Base-by-base conservation (phyloP, 768 basidiomycete genomes). In the Naematelia aurantialba region DNA sequence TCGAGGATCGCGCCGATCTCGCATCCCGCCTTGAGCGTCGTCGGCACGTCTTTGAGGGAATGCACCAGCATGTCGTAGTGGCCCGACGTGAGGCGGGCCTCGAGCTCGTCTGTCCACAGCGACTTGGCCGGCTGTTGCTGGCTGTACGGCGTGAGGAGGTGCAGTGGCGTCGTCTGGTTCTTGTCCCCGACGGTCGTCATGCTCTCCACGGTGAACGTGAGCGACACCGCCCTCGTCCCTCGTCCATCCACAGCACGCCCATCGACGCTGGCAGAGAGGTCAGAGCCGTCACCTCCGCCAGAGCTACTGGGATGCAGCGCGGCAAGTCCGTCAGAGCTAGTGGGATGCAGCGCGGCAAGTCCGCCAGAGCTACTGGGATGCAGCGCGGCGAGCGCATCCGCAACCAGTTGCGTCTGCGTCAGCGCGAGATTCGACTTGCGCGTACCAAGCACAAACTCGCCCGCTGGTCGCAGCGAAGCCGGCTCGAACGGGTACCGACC, bases 81-180 rank as follows among this genome's bases (percentile, higher is more conserved):
- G 27, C 82, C 79, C 45, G 85, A 81, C 55, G 84, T 81, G 60
- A 99, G 79, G 45, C 85, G 86, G 19, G 89, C 87, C 74, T 99
- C 96, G 55, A 99, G 85, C 68, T 97, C 94, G 68, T 91, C 89
- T 34, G 96, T 99, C 96, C 96, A 99, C 26, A 97, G 78, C 0
- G 88, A 77, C 68, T 79, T 75, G 21, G 68, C 70, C 5, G 66
- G 66, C 39, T 67, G 65, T 8, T 64, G 48, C 1, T 63, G 60
- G 1, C 66, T 68, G 39, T 68, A 72, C 0, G 71, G 73, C 39
- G 91, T 91, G 14, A 96, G 79, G 8, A 92, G 81, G 78, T 93
- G 93, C 17, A 96, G 81, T 2, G 84, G 83, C 64, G 90, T 87
- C 1, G 87, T 85, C 77, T 93, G 90, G 70, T 96, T 92, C 70